Evolutionary conservation across 2,329 filamentous ascomycete species (phyloP).

Genomic region (Fusarium austroafricanum): DNA sequence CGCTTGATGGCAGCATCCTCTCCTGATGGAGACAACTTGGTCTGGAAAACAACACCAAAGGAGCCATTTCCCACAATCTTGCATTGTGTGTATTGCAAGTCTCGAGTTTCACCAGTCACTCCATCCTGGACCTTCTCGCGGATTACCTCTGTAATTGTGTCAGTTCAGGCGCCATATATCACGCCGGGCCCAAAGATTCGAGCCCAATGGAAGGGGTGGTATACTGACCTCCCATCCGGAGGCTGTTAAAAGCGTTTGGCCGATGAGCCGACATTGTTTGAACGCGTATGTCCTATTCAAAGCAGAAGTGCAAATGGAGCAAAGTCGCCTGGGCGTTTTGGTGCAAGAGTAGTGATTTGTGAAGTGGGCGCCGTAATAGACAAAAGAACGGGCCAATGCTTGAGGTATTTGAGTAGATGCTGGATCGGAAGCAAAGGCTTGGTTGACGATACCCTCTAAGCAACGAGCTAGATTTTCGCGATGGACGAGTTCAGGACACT

Average conservation of each 20-base stretch:
- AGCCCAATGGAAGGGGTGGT: conserved; percentile 20
- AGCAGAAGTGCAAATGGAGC: conserved; percentile 43
- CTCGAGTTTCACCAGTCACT: conserved; percentile 93
- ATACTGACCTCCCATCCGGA: conserved; percentile 96
- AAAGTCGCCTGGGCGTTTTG: conserved; percentile 39
- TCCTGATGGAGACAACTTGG: conserved; percentile 95
- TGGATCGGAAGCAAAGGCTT: conserved; percentile 23
- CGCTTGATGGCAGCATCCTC: conserved; percentile 99
- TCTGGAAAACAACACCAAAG: conserved; percentile 99
- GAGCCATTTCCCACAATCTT: conserved; percentile 99
- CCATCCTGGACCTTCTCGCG: conserved; percentile 99
- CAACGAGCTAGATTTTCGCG: conserved; percentile 36
- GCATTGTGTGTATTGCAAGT: conserved; percentile 98
- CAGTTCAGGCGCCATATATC: conserved; percentile 18
- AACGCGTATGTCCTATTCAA: conserved; percentile 43
- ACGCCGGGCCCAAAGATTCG: neutral
- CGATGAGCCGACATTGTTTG: conserved; percentile 85
- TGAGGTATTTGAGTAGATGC: conserved; percentile 34
- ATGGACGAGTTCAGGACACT: conserved; percentile 36
- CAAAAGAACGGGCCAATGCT: conserved; percentile 43
- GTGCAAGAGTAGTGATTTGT: conserved; percentile 46
- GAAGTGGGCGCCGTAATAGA: conserved; percentile 53
- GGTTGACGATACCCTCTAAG: conserved; percentile 11
- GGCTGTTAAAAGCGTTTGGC: conserved; percentile 84
- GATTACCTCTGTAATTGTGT: conserved; percentile 79